Evolutionary conservation across 2,329 filamentous ascomycete species (phyloP), one percentile per base, ranked within the genome.

Genomic region (Nannizziopsis barbatae): DNA sequence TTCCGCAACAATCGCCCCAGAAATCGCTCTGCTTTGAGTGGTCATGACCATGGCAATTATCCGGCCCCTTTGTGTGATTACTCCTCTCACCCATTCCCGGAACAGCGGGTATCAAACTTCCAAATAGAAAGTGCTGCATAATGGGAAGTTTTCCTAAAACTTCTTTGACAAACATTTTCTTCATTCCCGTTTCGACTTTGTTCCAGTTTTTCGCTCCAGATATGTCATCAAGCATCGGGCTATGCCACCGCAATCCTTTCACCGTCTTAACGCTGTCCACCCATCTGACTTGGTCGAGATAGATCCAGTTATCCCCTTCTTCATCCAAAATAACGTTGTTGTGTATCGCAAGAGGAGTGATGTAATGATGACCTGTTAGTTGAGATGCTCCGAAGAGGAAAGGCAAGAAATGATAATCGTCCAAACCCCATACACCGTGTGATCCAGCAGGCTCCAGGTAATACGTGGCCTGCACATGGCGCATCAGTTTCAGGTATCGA

Each of bases 41-140:
- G 52, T 82, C 76, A 66, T 88, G 83, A 56, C 77, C 22, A 20
- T 82, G 76, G 20, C 39, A 30, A 0, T 77, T 75, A 46, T 71
- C 74, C 0, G 63, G 65, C 45, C 74, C 73, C 41, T 71, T 71
- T 9, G 74, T 75, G 40, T 46, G 33, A 22, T 63, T 65, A 30
- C 64, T 66, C 5, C 56, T 55, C 40, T 68, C 69, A 8, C 72
- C 68, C 92, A 98, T 96, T 1, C 79, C 86, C 17, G 86, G 79
- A 0, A 75, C 79, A 0, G 90, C 87, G 0, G 86, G 83, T 1
- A 98, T 75, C 44, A 98, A 67, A 7, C 81, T 83, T 0, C 92
- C 92, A 61, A 98, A 98, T 47, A 98, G 62, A 58, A 98, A 98
- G 65, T 98, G 93, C 68, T 98, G 92, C 88, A 96, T 96, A 38